Base-by-base conservation (phyloP, 495 filamentous ascomycete species). In the Podospora pseudocomata region DNA sequence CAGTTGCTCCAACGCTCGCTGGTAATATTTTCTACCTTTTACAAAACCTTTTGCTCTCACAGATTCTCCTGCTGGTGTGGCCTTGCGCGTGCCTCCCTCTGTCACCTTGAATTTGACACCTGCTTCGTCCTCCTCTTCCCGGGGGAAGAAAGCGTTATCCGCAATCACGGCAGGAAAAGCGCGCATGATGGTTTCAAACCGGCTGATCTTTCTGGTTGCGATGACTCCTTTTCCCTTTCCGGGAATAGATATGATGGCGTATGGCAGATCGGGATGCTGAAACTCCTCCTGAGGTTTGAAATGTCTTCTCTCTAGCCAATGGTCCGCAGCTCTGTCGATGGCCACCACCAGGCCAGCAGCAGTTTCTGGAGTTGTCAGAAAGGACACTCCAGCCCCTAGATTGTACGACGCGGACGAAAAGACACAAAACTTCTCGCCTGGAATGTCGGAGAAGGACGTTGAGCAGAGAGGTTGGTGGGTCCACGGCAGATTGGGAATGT, bases 151-250 rank as follows among this genome's bases (percentile, higher is more conserved):
- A 3, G 64, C 74, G 60, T 75, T 71, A 55, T 80, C 76, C 1
- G 71, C 65, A 9, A 79, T 56, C 39, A 79, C 63, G 18, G 70
- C 72, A 2, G 77, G 78, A 34, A 74, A 70, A 15, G 68, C 53
- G 4, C 67, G 60, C 73, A 80, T 71, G 65, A 80, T 69, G 4
- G 74, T 69, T 34, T 78, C 73, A 28, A 72, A 76, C 59, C 67
- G 68, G 0, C 60, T 44, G 39, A 80, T 79, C 18, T 63, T 65
- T 5, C 72, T 70, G 7, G 72, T 79, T 23, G 78, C 78, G 16
- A 80, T 62, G 2, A 77, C 76, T 4, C 78, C 77, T 53, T 63
- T 68, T 0, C 77, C 78, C 28, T 74, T 74, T 5, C 73, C 77
- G 9, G 67, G 49, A 1, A 80, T 63, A 23, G 70, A 39, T 15